Evolutionary conservation across 495 filamentous ascomycete genomes (phyloP), one percentile per base, ranked within the genome.

Genomic region (Podospora appendiculata): DNA sequence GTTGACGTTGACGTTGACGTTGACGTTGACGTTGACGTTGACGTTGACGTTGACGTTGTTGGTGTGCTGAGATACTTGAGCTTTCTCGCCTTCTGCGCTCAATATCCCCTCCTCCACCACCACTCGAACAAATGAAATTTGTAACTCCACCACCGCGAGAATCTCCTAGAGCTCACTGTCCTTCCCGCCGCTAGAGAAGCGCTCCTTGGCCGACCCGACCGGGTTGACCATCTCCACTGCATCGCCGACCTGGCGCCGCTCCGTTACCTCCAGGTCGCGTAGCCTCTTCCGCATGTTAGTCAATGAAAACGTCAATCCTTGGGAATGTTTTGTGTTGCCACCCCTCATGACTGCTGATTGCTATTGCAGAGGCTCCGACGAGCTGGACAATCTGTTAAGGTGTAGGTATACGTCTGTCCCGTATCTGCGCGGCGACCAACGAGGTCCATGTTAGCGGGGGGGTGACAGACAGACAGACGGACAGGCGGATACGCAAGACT

Each of bases 341-440:
- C 82, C 88, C 82, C 88, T 92, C 88, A 85, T 91, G 89, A 90
- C 89, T 80, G 89, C 85, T 92, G 79, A 79, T 94, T 94, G 86
- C 86, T 91, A 98, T 88, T 96, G 92, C 36, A 98, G 77, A 51
- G 93, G 93, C 67, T 98, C 93, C 14, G 91, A 96, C 48, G 88
- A 95, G 65, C 89, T 95, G 36, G 88, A 94, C 10, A 98, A 79
- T 51, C 93, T 80, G 74, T 98, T 98, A 14, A 98, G 80, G 68
- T 98, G 93, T 44, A 98, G 87, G 69, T 98, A 98, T 36, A 97
- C 93, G 64, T 98, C 93, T 36, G 93, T 98, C 47, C 93, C 93
- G 68, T 98, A 98, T 40, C 93, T 98, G 56, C 35, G 38, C 8
- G 6, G 12, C n/a, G 18, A 12, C 6, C 6, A 16, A 32, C 14